Conservation (phyloP, 129 eudicot species). For the Flaveria bidentis region DNA sequence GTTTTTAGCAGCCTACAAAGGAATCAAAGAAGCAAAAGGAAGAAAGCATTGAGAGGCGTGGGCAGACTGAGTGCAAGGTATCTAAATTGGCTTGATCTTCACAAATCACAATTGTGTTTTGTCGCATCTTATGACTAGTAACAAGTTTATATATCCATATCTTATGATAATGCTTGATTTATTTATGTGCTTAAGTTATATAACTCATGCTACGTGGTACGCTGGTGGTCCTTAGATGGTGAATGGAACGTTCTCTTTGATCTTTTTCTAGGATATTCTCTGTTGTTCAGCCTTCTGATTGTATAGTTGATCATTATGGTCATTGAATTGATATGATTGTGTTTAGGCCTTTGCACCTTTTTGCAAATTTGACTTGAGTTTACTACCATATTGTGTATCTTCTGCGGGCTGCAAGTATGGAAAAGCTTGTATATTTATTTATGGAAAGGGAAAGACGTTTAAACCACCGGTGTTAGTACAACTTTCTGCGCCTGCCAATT, state of each 20-base stretch:
- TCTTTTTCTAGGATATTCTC: neutral
- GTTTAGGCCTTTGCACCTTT: conserved; percentile 20
- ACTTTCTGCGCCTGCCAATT: conserved; percentile 58
- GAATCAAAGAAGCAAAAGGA: neutral
- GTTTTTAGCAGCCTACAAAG: neutral
- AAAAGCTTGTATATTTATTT: conserved; percentile 72
- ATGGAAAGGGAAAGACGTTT: conserved; percentile 45
- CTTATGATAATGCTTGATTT: too few species aligned
- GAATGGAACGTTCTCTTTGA: too few species aligned
- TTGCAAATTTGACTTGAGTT: conserved; percentile 17
- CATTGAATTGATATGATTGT: neutral
- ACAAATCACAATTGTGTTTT: too few species aligned
- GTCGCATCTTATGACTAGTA: too few species aligned
- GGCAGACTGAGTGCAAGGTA: conserved; percentile 75
- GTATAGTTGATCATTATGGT: neutral
- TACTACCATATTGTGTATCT: conserved; percentile 63
- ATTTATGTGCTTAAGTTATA: too few species aligned
- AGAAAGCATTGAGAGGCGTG: neutral
- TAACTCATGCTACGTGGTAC: too few species aligned
- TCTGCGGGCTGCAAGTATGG: conserved; percentile 83
- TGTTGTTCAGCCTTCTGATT: neutral
- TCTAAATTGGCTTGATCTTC: neutral
- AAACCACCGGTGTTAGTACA: conserved; percentile 47
- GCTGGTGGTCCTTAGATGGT: too few species aligned
- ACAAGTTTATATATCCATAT: too few species aligned